Percentiles rank a stretch among this genome's conserved stretches.
These are phyloP conservation scores for Phtheirospermum japonicum DNA, from an alignment of 257 asterid genomes.

Conservation along the genomic window DNA sequence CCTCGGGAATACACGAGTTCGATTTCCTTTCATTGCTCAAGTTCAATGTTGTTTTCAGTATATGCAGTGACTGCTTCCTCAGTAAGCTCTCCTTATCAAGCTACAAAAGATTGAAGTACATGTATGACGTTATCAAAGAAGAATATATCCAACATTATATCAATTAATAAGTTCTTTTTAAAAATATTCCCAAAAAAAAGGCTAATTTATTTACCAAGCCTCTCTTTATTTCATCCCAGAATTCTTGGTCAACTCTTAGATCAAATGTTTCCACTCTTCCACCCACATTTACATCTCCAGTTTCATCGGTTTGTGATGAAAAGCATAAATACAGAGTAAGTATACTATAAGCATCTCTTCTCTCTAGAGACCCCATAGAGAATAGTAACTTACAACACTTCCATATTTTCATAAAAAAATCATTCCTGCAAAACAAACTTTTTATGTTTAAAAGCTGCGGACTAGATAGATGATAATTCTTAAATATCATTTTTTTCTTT, in stretches of 20 bases:
- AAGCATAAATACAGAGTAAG: constrained; percentile 72
- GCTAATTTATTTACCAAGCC: constrained; percentile 73
- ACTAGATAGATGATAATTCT: background rate
- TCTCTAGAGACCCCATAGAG: constrained; percentile 67
- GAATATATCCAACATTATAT: constrained; percentile 20
- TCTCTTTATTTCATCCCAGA: constrained; percentile 81
- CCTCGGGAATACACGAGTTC: constrained; percentile 39
- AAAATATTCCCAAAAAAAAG: background rate
- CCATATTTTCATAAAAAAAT: constrained; percentile 57
- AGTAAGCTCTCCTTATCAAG: constrained; percentile 69
- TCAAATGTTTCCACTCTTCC: constrained; percentile 43
- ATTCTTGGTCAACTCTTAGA: constrained; percentile 50
- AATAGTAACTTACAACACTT: constrained; percentile 65
- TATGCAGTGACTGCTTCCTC: constrained; percentile 78
- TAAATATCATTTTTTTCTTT: constrained; percentile 18
- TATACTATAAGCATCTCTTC: constrained; percentile 81
- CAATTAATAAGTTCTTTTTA: constrained; percentile 2
- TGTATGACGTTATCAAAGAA: constrained; percentile 23
- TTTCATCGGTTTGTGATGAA: constrained; percentile 44
- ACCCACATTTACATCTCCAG: constrained; percentile 40
- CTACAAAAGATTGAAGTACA: constrained; percentile 36
- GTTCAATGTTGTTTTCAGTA: constrained; percentile 56
- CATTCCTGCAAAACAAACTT: constrained; percentile 49
- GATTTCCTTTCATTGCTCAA: constrained; percentile 46
- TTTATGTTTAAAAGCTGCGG: constrained; percentile 10